These are phyloP conservation scores for Cynanchum wilfordii DNA, from an alignment of 257 asterid species.

Conservation along the genomic window DNA sequence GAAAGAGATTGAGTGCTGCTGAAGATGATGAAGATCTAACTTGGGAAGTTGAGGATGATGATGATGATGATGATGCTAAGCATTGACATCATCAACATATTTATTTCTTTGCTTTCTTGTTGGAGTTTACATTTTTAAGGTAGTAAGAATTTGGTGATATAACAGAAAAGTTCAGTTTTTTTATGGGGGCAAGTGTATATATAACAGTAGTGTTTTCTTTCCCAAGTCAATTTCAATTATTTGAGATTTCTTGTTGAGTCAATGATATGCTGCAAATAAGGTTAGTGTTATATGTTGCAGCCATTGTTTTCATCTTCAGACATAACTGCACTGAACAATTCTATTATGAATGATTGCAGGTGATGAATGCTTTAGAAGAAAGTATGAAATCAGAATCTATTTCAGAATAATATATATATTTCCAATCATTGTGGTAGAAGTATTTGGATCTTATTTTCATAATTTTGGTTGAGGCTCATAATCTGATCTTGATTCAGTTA, in stretches of 20 bases:
- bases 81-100: constrained; percentile 20
- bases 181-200: constrained; percentile 1
- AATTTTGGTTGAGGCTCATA: background rate
- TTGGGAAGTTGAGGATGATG: constrained; percentile 77
- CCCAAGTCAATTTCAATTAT: background rate
- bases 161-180: background rate
- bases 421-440: background rate
- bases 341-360: background rate
- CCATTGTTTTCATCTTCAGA: background rate
- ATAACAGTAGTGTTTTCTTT: background rate
- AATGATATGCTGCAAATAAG: background rate
- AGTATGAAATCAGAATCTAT: background rate
- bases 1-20: constrained; percentile 39
- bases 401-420: background rate
- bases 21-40: constrained; percentile 66
- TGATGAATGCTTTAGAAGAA: background rate
- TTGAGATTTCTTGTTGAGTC: too few relatives aligned
- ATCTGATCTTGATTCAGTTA: background rate
- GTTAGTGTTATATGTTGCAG: background rate
- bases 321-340: background rate
- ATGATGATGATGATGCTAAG: constrained; percentile 43
- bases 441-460: background rate
- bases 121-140: background rate
- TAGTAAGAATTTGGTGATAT: too few relatives aligned
- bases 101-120: background rate